Base-by-base conservation (phyloP, 2,329 filamentous ascomycete species). In the Metarhizium brunneum region DNA sequence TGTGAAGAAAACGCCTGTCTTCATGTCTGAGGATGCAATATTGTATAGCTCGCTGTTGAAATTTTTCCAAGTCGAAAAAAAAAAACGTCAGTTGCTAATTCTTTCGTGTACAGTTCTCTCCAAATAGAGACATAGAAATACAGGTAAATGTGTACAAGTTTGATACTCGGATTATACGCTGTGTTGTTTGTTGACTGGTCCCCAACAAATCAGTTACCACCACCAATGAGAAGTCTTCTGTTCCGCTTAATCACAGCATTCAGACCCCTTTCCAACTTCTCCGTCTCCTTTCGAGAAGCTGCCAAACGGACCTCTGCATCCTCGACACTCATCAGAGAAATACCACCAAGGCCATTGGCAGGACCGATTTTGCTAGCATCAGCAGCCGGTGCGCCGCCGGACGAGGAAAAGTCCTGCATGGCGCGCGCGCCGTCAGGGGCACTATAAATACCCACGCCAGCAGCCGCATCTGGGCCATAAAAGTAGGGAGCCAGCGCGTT, bases 211-310 rank as follows among this genome's bases (percentile, higher is more conserved):
- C 18, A 69, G 56, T 62, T 65, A 14, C 63, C 59, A 32, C 62
- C 58, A 29, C 73, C 73, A 3, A 80, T 61, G 36, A 84, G 63
- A 47, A 85, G 61, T 52, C 78, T 73, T 55, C 76, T 71, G 64
- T 87, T 87, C 66, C 78, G 80, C 70, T 79, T 81, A 55, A 86
- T 77, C 20, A 85, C 65, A 47, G 76, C 73, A 65, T 81, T 81
- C 55, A 87, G 68, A 48, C 73, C 79, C 73, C 83, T 85, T 70
- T 86, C 83, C 35, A 85, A 66, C 63, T 75, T 79, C 60, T 86
- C 83, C 6, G 80, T 79, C 66, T 87, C 84, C 65, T 79, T 82
- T 52, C 77, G 74, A 32, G 80, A 77, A 42, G 76, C 67, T 25
- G 66, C 62, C 47, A 82, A 71, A 49, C 79, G 79, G 55, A 71